A percentile compares a stretch with the other conserved stretches of the same genome.
These are phyloP conservation scores for Amoebophrya sp. DNA, from an alignment of 169 alveolate genomes.

Conservation along the genomic window DNA sequence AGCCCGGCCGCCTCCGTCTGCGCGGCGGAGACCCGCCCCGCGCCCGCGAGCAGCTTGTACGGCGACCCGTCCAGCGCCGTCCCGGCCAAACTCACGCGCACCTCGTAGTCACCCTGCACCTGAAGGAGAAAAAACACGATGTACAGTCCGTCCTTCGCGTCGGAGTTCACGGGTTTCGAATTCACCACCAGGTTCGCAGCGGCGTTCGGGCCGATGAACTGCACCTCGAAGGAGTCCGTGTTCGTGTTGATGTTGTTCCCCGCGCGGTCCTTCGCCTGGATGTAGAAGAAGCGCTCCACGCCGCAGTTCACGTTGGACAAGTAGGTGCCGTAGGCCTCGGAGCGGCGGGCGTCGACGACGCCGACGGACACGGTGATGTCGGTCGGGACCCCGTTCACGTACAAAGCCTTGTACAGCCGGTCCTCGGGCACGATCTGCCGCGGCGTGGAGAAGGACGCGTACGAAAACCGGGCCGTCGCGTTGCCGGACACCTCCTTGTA, in stretches of 20 bases:
- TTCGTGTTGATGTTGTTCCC: constrained; percentile 11
- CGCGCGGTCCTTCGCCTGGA: constrained; percentile 10
- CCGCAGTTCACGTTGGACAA: background rate
- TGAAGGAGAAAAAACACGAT: background rate
- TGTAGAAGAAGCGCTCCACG: constrained; percentile 6
- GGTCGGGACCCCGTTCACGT: background rate
- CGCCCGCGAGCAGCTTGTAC: background rate
- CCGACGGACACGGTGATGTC: constrained; percentile 10
- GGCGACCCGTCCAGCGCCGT: constrained; percentile 14
- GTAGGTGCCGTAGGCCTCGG: constrained; percentile 10
- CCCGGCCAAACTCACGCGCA: background rate
- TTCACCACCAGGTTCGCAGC: background rate
- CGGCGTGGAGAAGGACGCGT: constrained; percentile 11
- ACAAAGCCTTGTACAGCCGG: constrained; percentile 6
- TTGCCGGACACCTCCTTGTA: constrained; percentile 15
- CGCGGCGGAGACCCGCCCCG: background rate
- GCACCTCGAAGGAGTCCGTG: constrained; percentile 3
- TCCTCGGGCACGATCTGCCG: constrained; percentile 4
- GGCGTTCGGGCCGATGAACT: background rate
- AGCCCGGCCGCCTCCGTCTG: background rate
- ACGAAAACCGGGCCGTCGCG: background rate
- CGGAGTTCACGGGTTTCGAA: background rate
- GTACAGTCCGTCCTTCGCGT: constrained; percentile 2
- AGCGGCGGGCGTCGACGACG: background rate
- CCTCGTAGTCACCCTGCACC: background rate